These are phyloP conservation scores for Naumovozyma dairenensis DNA, from an alignment of 805 yeast species.

Conservation along the genomic window DNA sequence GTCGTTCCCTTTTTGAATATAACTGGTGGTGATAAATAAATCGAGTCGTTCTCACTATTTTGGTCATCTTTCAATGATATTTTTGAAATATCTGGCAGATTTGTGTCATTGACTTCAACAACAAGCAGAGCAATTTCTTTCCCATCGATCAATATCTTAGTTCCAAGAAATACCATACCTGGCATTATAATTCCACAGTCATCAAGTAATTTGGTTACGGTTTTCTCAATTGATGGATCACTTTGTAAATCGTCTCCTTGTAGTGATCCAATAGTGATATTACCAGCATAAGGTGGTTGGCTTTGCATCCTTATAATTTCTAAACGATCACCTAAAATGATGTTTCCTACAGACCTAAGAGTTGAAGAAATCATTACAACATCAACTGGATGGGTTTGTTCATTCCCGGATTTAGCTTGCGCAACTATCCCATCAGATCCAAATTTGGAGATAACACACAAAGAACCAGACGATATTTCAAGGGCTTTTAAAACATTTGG, in stretches of 20 bases:
- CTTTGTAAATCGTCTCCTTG: slow-evolving; percentile 16
- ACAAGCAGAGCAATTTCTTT: slow-evolving; percentile 14
- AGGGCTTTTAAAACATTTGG: slow-evolving; percentile 38
- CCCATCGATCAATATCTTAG: slow-evolving; percentile 11
- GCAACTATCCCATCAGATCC: slow-evolving; percentile 41
- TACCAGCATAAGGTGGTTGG: slow-evolving; percentile 41
- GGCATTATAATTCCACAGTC: slow-evolving; percentile 56
- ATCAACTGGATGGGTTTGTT: slow-evolving; percentile 24
- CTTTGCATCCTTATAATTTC: slow-evolving; percentile 35
- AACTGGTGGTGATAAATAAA: slow-evolving; percentile 38
- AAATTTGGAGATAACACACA: slow-evolving; percentile 37
- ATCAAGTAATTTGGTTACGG: slow-evolving; percentile 35
- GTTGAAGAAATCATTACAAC: slow-evolving; percentile 42
- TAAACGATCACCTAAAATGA: slow-evolving; percentile 43
- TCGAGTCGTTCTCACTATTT: slow-evolving; percentile 6
- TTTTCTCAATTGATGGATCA: slow-evolving; percentile 18
- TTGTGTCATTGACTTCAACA: slow-evolving; percentile 24
- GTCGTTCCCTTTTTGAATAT: slow-evolving; percentile 34
- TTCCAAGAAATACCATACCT: slow-evolving; percentile 33
- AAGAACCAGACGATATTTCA: slow-evolving; percentile 37
- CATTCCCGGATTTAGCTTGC: slow-evolving; percentile 32
- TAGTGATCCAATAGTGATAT: slow-evolving; percentile 28
- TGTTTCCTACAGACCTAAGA: slow-evolving; percentile 34
- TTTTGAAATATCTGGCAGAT: slow-evolving; percentile 32
- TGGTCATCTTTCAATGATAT: slow-evolving; percentile 18